A percentile compares a stretch with the other conserved stretches of the same genome.
These are phyloP conservation scores for Castanea mollissima DNA, from an alignment of 306 rosid species.

Conservation along the genomic window DNA sequence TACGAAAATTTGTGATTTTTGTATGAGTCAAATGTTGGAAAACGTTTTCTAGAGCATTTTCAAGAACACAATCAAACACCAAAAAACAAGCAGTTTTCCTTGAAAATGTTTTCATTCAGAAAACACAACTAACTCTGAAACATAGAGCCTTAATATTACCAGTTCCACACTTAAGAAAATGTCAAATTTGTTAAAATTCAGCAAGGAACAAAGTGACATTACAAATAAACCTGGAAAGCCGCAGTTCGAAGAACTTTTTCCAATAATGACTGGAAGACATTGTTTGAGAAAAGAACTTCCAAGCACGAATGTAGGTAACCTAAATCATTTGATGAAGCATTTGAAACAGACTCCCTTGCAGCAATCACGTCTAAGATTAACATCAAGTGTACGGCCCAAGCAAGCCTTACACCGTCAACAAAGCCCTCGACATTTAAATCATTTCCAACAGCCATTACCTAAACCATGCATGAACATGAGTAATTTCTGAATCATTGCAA, in stretches of 20 bases:
- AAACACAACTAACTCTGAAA: no score
- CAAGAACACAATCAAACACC: no score
- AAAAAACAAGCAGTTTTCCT: no score
- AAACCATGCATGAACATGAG: slow-evolving; percentile 24
- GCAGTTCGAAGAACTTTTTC: slow-evolving; percentile 81
- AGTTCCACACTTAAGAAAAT: background rate
- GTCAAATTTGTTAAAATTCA: background rate
- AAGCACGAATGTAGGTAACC: slow-evolving; percentile 64
- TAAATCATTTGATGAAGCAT: slow-evolving; percentile 65
- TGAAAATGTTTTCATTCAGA: no score
- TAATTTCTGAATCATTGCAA: slow-evolving; percentile 20
- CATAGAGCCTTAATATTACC: no score
- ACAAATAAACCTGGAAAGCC: slow-evolving; percentile 75
- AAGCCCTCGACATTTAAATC: slow-evolving; percentile 74
- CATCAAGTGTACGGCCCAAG: slow-evolving; percentile 94
- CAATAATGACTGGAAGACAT: slow-evolving; percentile 77
- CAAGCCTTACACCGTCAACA: slow-evolving; percentile 72
- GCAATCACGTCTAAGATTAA: slow-evolving; percentile 58
- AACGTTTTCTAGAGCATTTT: no score
- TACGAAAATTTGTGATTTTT: no score
- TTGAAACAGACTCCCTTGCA: slow-evolving; percentile 55
- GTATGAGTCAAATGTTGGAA: no score
- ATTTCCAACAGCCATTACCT: slow-evolving; percentile 81
- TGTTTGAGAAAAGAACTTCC: slow-evolving; percentile 74
- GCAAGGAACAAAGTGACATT: background rate